Evolutionary conservation across 1,284 basidiomycete species (phyloP).

Genomic region (Austroboletus novae-zelandiae): DNA sequence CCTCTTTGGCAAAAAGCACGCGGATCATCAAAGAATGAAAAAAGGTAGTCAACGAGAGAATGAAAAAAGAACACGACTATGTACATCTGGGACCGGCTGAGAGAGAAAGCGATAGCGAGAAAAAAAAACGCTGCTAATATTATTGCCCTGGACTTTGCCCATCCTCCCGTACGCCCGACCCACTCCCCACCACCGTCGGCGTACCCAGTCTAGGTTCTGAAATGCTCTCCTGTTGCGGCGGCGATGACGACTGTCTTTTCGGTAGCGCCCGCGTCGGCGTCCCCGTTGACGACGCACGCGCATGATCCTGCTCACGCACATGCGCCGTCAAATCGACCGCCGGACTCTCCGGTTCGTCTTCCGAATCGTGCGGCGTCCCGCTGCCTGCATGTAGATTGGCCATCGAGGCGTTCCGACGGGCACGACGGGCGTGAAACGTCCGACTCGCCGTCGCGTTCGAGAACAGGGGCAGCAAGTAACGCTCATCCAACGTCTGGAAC

Average conservation of each 20-base stretch:
- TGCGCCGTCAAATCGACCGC: slow-evolving; percentile 39
- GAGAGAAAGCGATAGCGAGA: too few relatives aligned
- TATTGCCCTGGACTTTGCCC: slow-evolving; percentile 5
- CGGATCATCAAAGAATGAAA: too few relatives aligned
- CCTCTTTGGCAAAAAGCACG: too few relatives aligned
- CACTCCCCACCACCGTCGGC: slow-evolving; percentile 46
- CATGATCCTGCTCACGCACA: neutral
- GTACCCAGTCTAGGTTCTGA: slow-evolving; percentile 57
- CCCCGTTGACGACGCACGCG: neutral
- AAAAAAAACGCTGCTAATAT: too few relatives aligned
- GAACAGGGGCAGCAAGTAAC: slow-evolving; percentile 92
- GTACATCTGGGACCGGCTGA: too few relatives aligned
- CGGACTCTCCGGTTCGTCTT: slow-evolving; percentile 50
- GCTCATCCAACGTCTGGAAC: slow-evolving; percentile 95
- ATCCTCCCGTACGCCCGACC: slow-evolving; percentile 30
- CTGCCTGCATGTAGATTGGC: slow-evolving; percentile 31
- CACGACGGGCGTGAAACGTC: slow-evolving; percentile 80
- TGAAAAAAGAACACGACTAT: too few relatives aligned
- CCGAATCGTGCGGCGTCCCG: slow-evolving; percentile 53
- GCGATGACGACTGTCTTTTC: slow-evolving; percentile 21
- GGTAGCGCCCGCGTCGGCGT: slow-evolving; percentile 25
- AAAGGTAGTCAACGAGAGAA: too few relatives aligned
- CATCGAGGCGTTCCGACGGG: slow-evolving; percentile 45
- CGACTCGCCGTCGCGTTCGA: slow-evolving; percentile 91
- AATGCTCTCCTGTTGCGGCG: slow-evolving; percentile 48